phyloP scores from a whole-genome alignment of 2,329 filamentous ascomycete genomes.

The Ascochyta clinopodiicola region DNA sequence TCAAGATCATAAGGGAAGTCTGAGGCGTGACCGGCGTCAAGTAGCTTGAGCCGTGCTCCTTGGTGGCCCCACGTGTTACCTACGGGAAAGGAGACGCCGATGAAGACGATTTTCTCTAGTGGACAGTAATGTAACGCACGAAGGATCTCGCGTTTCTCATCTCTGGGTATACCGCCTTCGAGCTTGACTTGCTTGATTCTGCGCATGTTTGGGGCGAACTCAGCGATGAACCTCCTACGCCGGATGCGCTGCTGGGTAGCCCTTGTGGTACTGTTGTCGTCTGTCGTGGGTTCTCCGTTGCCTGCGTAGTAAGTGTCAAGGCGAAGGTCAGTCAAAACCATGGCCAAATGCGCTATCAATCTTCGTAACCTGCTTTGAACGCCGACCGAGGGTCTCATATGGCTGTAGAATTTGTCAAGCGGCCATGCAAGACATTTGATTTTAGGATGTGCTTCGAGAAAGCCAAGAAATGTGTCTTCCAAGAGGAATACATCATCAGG shows the following conservation, averaged over 20 bases:
- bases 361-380: slow-evolving; percentile 30
- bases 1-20: slow-evolving; percentile 35
- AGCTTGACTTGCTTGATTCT: slow-evolving; percentile 54
- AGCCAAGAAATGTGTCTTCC: slow-evolving; percentile 48
- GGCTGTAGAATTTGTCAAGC: slow-evolving; percentile 53
- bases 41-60: slow-evolving; percentile 40
- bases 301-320: slow-evolving; percentile 48
- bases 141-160: slow-evolving; percentile 55
- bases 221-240: slow-evolving; percentile 50
- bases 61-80: slow-evolving; percentile 55
- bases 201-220: slow-evolving; percentile 52
- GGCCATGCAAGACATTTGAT: slow-evolving; percentile 56
- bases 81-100: slow-evolving; percentile 51
- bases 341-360: slow-evolving; percentile 50
- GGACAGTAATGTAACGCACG: slow-evolving; percentile 52
- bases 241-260: slow-evolving; percentile 33
- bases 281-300: slow-evolving; percentile 41
- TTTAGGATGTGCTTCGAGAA: slow-evolving; percentile 54
- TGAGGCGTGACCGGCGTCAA: slow-evolving; percentile 34
- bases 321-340: slow-evolving; percentile 51
- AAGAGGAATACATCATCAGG: slow-evolving; percentile 48
- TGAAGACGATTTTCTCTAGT: slow-evolving; percentile 54
- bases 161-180: slow-evolving; percentile 55
- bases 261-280: slow-evolving; percentile 24
- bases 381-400: slow-evolving; percentile 30